A percentile compares a stretch with the other conserved stretches of the same genome.
Evolutionary conservation across 345 rosid genomes (phyloP).

Genomic region (Kernera saxatilis): DNA sequence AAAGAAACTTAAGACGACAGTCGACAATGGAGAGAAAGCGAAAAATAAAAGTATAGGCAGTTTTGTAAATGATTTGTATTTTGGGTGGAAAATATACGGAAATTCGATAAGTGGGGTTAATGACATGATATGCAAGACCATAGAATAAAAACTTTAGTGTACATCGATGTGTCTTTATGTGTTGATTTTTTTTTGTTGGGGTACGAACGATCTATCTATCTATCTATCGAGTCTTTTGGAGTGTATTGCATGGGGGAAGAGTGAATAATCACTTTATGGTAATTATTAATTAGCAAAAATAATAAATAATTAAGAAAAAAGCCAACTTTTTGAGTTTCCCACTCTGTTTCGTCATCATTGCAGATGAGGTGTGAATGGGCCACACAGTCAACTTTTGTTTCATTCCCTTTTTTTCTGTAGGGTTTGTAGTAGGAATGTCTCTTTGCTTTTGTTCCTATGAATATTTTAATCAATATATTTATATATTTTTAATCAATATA

Average conservation of each 20-base stretch:
- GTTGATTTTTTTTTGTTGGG: background rate
- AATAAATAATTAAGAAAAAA: background rate
- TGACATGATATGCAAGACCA: constrained; percentile 15
- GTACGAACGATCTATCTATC: constrained; percentile 26
- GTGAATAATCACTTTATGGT: constrained; percentile 18
- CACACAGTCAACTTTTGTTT: constrained; percentile 31
- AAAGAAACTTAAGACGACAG: background rate
- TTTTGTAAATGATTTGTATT: constrained; percentile 2
- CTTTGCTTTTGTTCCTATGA: constrained; percentile 29
- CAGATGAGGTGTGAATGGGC: constrained; percentile 36
- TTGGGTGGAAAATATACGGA: constrained; percentile 15
- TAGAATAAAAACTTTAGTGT: constrained; percentile 16
- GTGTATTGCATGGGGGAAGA: constrained; percentile 30
- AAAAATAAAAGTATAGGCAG: background rate
- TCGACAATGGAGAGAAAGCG: constrained; percentile 3
- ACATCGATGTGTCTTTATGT: constrained; percentile 21
- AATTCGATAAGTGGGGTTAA: constrained; percentile 20
- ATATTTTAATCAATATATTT: background rate
- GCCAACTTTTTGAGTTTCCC: constrained; percentile 26
- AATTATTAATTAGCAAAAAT: constrained; percentile 10
- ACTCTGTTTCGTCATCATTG: constrained; percentile 34
- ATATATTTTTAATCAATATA: background rate
- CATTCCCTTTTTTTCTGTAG: constrained; percentile 27
- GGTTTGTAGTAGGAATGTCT: constrained; percentile 35
- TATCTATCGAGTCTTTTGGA: constrained; percentile 31